Evolutionary conservation across 441 rosid genomes (phyloP).

Genomic region (Eruca vesicaria): DNA sequence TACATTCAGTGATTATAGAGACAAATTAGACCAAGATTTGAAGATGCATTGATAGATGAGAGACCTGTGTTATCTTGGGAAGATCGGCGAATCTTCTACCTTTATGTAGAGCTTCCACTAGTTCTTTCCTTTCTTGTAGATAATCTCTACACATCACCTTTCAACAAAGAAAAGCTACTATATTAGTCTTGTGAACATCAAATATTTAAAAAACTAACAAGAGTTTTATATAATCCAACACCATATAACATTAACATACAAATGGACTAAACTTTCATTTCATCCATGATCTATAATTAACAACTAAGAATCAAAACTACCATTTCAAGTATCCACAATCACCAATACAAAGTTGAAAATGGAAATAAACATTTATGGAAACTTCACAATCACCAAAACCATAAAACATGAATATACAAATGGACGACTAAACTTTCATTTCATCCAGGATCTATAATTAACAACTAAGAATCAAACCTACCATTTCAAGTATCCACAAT

Average conservation of each 20-base stretch:
- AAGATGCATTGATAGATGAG: neutral
- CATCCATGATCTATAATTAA: neutral
- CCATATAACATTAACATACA: neutral
- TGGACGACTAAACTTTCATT: neutral
- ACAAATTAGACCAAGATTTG: neutral
- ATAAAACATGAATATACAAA: neutral
- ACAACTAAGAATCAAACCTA: neutral
- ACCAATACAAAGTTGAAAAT: neutral
- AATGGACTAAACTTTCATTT: neutral
- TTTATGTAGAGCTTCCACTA: slow-evolving; percentile 59
- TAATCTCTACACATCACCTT: slow-evolving; percentile 75
- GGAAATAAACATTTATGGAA: neutral
- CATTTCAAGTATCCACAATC: neutral
- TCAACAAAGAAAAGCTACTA: slow-evolving; percentile 12
- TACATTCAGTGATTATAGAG: neutral
- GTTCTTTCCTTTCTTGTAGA: slow-evolving; percentile 60
- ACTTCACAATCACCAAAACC: no score
- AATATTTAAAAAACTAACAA: neutral
- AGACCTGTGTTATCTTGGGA: slow-evolving; percentile 70
- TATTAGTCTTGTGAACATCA: neutral
- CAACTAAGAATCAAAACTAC: neutral
- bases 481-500: neutral
- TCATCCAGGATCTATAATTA: neutral
- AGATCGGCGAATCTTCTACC: slow-evolving; percentile 60
- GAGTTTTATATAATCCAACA: neutral